Evolutionary conservation across 768 basidiomycete species (phyloP), one percentile per base, ranked within the genome.

Genomic region (Naganishia vishniacii): DNA sequence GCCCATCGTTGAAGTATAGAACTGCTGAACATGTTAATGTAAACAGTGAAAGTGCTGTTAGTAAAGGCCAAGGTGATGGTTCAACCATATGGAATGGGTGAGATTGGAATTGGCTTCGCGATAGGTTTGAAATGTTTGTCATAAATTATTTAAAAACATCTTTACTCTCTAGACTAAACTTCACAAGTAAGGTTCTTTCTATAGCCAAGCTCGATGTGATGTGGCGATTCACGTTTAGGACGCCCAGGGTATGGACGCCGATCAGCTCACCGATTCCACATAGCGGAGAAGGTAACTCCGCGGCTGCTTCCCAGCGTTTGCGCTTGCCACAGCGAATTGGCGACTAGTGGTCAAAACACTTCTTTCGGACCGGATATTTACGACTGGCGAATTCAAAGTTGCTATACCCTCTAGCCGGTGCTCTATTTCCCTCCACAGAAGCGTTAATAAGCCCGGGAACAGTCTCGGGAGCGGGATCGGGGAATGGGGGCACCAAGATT

Each of bases 21-120:
- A 48, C 47, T 48, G 47, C 47, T 48, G 47, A 48, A 48, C 47
- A 48, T 48, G 47, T 48, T 48, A 48, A 28, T 25, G 47, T 48
- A 48, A 48, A 48, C 28, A 48, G 47, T 48, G 47, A 48, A 26
- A 48, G 28, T 25, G 47, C 4, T 4, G 47, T 48, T 48, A 48
- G 47, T 26, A 48, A 26, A 48, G 47, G 47, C 47, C 47, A 48
- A 48, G 47, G 47, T 48, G 47, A 48, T 48, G 47, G 47, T 48
- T 48, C 47, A 48, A 48, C 47, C 47, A 48, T 48, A 26, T 48
- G 47, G 47, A 48, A 48, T 25, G 47, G 47, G 25, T 48, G 47
- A 23, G 47, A 48, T 48, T 48, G 47, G 47, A 48, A 48, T 28
- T 48, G 47, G n/a, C 20, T 48, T 48, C 47, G 47, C 28, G 47